phyloP scores from a whole-genome alignment of 2,329 filamentous ascomycete genomes.

The Aquanectria penicillioides region DNA sequence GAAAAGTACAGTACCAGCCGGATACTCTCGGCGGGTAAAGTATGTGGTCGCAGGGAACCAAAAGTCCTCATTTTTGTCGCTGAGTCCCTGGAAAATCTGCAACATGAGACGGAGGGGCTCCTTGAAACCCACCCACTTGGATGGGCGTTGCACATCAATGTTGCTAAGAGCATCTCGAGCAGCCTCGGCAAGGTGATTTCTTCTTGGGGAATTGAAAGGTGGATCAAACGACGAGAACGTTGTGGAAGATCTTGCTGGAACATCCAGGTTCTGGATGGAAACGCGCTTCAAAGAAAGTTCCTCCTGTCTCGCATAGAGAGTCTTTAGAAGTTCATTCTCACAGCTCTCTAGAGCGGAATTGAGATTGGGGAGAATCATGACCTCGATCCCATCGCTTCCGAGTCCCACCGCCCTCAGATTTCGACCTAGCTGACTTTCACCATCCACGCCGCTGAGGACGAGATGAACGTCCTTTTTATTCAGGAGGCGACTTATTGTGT shows the following conservation, averaged over 20 bases:
- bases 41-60: conserved; percentile 86
- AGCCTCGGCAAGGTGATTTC: conserved; percentile 79
- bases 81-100: conserved; percentile 93
- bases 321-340: conserved; percentile 91
- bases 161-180: conserved; percentile 80
- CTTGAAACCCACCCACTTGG: conserved; percentile 85
- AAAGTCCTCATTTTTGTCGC: conserved; percentile 89
- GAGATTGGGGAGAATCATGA: conserved; percentile 85
- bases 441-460: conserved; percentile 83
- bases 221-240: conserved; percentile 48
- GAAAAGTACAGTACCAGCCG: conserved; percentile 79
- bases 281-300: conserved; percentile 59
- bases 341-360: conserved; percentile 95
- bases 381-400: conserved; percentile 75
- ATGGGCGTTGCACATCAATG: conserved; percentile 65
- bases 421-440: conserved; percentile 78
- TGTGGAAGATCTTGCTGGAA: conserved; percentile 52
- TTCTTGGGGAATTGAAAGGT: conserved; percentile 81
- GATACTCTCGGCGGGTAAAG: conserved; percentile 76
- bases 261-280: conserved; percentile 58
- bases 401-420: conserved; percentile 87
- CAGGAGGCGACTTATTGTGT: conserved; percentile 87
- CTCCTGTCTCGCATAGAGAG: conserved; percentile 77
- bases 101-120: conserved; percentile 92
- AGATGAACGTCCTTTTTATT: conserved; percentile 81